Conservation (phyloP, 2,329 filamentous ascomycete species). For the Herpotrichia juniperi region DNA sequence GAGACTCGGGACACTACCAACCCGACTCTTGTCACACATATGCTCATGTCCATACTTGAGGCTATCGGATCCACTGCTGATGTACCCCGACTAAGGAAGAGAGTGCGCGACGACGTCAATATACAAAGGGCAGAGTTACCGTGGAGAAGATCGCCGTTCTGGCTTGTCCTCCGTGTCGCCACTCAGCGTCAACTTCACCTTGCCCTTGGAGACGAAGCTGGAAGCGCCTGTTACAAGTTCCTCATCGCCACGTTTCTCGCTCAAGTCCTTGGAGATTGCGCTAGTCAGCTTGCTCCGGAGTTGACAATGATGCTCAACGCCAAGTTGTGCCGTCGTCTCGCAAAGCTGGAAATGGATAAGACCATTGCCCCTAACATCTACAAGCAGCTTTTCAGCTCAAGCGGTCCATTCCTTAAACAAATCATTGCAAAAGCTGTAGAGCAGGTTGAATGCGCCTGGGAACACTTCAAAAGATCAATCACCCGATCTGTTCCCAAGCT, state of each 20-base stretch:
- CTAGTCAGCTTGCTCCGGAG: conserved; percentile 37
- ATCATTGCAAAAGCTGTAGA: conserved; percentile 36
- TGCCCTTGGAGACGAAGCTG: conserved; percentile 44
- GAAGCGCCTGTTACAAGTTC: conserved; percentile 62
- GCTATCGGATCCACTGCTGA: conserved; percentile 52
- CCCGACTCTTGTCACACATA: conserved; percentile 62
- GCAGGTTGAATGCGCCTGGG: conserved; percentile 35
- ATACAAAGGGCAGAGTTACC: conserved; percentile 54
- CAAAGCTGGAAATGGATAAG: conserved; percentile 58
- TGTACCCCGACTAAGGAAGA: conserved; percentile 55
- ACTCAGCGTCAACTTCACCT: conserved; percentile 57
- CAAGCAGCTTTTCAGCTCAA: conserved; percentile 8
- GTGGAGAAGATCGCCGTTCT: conserved; percentile 66
- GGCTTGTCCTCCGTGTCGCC: conserved; percentile 65
- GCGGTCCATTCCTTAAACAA: conserved; percentile 9
- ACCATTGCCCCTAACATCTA: conserved; percentile 3
- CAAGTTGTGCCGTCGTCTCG: conserved; percentile 62
- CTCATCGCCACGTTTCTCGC: conserved; percentile 56
- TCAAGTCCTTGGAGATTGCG: conserved; percentile 48
- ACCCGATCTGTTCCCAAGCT: conserved; percentile 51
- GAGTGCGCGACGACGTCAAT: conserved; percentile 65
- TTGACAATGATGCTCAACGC: conserved; percentile 48
- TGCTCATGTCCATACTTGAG: conserved; percentile 65
- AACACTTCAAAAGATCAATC: conserved; percentile 22
- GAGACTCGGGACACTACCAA: conserved; percentile 63